These are phyloP conservation scores for Ceratobasidium sp. DNA, from an alignment of 1,284 basidiomycete genomes.

Conservation along the genomic window DNA sequence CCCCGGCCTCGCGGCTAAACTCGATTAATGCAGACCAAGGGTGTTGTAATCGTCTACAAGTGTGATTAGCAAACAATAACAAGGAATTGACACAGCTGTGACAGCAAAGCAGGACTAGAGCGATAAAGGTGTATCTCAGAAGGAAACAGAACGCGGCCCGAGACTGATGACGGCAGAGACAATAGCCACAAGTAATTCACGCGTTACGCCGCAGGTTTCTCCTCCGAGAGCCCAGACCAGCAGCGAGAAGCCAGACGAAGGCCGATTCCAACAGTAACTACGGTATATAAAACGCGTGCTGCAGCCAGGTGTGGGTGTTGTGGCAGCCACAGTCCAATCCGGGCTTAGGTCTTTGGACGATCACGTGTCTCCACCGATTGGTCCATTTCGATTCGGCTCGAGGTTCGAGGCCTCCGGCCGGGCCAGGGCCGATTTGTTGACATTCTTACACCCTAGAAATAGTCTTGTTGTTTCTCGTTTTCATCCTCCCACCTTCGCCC, in stretches of 20 bases:
- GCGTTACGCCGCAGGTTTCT: too few relatives aligned
- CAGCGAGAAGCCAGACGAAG: too few relatives aligned
- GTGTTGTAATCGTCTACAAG: neutral
- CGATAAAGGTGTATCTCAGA: neutral
- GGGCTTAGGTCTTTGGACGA: conserved; percentile 3
- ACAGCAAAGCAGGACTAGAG: neutral
- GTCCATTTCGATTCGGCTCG: too few relatives aligned
- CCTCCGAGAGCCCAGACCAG: neutral
- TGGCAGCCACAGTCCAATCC: neutral
- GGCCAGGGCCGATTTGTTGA: too few relatives aligned
- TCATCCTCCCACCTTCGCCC: too few relatives aligned
- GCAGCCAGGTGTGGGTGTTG: neutral
- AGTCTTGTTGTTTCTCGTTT: too few relatives aligned
- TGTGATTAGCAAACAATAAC: neutral
- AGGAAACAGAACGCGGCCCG: too few relatives aligned
- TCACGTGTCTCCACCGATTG: too few relatives aligned
- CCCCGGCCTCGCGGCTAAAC: neutral
- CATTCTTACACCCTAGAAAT: too few relatives aligned
- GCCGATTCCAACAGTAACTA: too few relatives aligned
- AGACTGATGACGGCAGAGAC: neutral
- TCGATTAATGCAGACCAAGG: neutral
- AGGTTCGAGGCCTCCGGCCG: too few relatives aligned
- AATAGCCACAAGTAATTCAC: neutral
- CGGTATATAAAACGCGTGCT: neutral
- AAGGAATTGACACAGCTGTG: neutral